Evolutionary conservation across 768 basidiomycete genomes (phyloP).

Genomic region (Leucosporidium scottii): DNA sequence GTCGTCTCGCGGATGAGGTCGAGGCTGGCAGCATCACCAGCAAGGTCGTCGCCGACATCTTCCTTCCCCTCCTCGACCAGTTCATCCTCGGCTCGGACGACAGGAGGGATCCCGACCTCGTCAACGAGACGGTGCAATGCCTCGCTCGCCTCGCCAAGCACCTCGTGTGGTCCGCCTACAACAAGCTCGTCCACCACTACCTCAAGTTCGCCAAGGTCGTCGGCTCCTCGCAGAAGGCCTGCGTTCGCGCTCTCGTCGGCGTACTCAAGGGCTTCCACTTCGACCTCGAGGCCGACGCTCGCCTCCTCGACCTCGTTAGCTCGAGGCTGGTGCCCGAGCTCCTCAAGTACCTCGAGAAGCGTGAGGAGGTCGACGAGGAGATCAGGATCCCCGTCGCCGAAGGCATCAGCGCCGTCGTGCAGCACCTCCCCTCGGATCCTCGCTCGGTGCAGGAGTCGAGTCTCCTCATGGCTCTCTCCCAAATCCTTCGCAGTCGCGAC

Average conservation of each 20-base stretch:
- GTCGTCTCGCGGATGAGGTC: constrained; percentile 33
- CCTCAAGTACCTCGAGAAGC: constrained; percentile 70
- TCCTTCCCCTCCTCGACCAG: constrained; percentile 78
- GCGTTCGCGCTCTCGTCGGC: constrained; percentile 74
- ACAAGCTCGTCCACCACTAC: constrained; percentile 70
- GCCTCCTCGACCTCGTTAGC: constrained; percentile 32
- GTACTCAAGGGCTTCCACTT: constrained; percentile 89
- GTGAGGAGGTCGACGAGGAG: constrained; percentile 71
- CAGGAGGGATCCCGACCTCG: constrained; percentile 67
- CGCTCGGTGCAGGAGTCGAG: constrained; percentile 64
- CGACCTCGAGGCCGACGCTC: constrained; percentile 55
- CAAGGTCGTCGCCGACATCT: constrained; percentile 66
- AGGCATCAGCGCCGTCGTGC: constrained; percentile 76
- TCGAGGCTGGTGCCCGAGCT: constrained; percentile 75
- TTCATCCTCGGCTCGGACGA: constrained; percentile 57
- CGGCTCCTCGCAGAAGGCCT: constrained; percentile 60
- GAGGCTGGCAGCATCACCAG: constrained; percentile 57
- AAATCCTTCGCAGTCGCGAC: constrained; percentile 84
- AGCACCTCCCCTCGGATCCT: constrained; percentile 60
- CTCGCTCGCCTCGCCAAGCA: constrained; percentile 69
- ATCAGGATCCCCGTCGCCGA: constrained; percentile 81
- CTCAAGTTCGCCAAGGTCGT: constrained; percentile 60
- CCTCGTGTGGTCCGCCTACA: constrained; percentile 77
- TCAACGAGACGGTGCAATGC: constrained; percentile 77
- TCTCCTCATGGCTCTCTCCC: constrained; percentile 75